Conservation (phyloP, 2,329 filamentous ascomycete genomes). For the Botryotinia convoluta region DNA sequence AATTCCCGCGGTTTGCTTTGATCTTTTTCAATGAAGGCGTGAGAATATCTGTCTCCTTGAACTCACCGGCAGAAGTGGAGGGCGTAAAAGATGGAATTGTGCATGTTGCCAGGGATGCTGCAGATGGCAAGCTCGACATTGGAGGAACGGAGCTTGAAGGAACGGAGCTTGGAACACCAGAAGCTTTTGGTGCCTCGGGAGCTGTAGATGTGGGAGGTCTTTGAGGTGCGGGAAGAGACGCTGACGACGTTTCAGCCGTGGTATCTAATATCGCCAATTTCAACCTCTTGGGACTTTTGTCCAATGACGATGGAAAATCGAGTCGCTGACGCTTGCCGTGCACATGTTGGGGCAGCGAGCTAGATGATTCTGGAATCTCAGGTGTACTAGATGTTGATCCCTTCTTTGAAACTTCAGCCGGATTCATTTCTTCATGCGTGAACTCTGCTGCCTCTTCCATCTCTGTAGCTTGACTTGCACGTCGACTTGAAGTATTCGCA, state of each 20-base stretch:
- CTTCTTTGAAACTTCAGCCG: neutral
- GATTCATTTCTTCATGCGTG: neutral
- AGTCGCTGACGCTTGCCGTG: conserved; percentile 7
- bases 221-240: neutral
- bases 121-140: neutral
- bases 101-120: conserved; percentile 31
- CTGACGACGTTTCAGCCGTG: neutral
- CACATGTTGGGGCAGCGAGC: conserved; percentile 6
- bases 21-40: conserved; percentile 52
- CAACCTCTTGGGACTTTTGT: neutral
- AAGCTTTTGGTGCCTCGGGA: neutral
- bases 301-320: conserved; percentile 6
- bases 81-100: conserved; percentile 57
- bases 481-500: neutral
- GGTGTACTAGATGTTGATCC: neutral
- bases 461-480: conserved; percentile 1
- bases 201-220: neutral
- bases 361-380: neutral
- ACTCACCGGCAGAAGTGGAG: conserved; percentile 43
- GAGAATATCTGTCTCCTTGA: conserved; percentile 53
- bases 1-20: conserved; percentile 49
- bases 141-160: neutral
- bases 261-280: conserved; percentile 11
- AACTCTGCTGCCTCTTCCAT: neutral
- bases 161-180: neutral